phyloP scores from a whole-genome alignment of 2,329 filamentous ascomycete species.

The Stenocarpella maydis region DNA sequence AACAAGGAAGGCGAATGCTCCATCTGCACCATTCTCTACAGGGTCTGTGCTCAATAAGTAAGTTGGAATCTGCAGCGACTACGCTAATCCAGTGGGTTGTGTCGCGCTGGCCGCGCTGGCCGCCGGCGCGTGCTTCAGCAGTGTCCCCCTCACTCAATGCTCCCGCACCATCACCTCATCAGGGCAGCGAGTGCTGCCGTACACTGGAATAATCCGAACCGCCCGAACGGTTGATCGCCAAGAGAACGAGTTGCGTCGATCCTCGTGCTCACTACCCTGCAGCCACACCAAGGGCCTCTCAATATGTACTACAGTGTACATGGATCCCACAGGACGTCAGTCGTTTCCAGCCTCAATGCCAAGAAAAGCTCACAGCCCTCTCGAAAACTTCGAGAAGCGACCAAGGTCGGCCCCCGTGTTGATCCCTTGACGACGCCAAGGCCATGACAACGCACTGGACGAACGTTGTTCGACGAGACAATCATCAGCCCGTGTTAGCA shows the following conservation, averaged over 20 bases:
- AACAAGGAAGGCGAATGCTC: too few species aligned
- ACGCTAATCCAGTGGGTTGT: background rate
- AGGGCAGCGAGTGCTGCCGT: too few species aligned
- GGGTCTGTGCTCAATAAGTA: too few species aligned
- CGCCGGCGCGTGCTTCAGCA: too few species aligned
- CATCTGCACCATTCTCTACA: background rate
- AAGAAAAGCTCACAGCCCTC: background rate
- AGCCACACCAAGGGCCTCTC: background rate
- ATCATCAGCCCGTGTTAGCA: background rate
- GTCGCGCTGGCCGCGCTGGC: background rate
- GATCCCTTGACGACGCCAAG: conserved; percentile 10
- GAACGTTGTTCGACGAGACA: conserved; percentile 9
- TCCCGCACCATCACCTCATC: too few species aligned
- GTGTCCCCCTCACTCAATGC: too few species aligned
- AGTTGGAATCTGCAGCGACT: background rate
- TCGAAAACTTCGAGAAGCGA: background rate
- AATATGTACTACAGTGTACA: too few species aligned
- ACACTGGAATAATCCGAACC: too few species aligned
- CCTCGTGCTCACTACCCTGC: background rate
- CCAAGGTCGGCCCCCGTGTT: conserved; percentile 6
- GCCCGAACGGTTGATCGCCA: too few species aligned
- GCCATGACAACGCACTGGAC: background rate
- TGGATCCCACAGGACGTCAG: background rate
- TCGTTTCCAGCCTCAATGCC: conserved; percentile 5
- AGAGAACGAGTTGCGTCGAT: background rate